Evolutionary conservation across 495 filamentous ascomycete genomes (phyloP).

Genomic region (Penicillium roqueforti): DNA sequence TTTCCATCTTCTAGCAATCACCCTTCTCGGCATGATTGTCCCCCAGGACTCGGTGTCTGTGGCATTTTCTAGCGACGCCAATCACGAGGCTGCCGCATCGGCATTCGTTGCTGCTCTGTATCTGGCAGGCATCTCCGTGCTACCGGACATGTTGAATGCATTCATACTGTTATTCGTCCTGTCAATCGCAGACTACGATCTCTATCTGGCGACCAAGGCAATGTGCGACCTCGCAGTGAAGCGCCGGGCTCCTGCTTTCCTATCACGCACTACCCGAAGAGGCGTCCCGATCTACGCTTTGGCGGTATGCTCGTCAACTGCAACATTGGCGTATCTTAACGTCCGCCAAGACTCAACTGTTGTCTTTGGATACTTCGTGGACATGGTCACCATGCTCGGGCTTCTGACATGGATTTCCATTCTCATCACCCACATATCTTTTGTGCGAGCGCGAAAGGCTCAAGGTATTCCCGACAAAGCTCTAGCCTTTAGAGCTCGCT

Average conservation of each 20-base stretch:
- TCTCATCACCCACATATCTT: conserved; percentile 72
- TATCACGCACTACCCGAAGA: conserved; percentile 59
- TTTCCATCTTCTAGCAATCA: conserved; percentile 61
- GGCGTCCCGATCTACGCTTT: conserved; percentile 74
- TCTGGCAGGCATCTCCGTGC: conserved; percentile 43
- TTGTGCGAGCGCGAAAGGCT: conserved; percentile 63
- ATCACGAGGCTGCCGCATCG: conserved; percentile 42
- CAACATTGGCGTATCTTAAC: conserved; percentile 70
- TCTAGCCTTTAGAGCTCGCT: conserved; percentile 68
- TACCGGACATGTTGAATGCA: conserved; percentile 56
- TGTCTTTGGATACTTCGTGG: conserved; percentile 76
- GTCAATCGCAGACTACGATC: conserved; percentile 62
- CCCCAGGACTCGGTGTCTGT: conserved; percentile 49
- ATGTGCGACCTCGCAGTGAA: conserved; percentile 70
- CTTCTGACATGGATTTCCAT: conserved; percentile 68
- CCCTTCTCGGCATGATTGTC: conserved; percentile 50
- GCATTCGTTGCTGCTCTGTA: conserved; percentile 59
- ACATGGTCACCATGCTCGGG: conserved; percentile 72
- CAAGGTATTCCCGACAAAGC: conserved; percentile 59
- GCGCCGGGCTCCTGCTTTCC: conserved; percentile 63
- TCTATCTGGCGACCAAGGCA: conserved; percentile 65
- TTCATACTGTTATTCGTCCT: conserved; percentile 72
- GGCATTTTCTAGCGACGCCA: conserved; percentile 21
- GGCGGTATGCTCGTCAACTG: conserved; percentile 51
- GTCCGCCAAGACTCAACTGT: conserved; percentile 54